Evolutionary conservation across 2,329 filamentous ascomycete species (phyloP).

Genomic region (Phialophora verrucosa): DNA sequence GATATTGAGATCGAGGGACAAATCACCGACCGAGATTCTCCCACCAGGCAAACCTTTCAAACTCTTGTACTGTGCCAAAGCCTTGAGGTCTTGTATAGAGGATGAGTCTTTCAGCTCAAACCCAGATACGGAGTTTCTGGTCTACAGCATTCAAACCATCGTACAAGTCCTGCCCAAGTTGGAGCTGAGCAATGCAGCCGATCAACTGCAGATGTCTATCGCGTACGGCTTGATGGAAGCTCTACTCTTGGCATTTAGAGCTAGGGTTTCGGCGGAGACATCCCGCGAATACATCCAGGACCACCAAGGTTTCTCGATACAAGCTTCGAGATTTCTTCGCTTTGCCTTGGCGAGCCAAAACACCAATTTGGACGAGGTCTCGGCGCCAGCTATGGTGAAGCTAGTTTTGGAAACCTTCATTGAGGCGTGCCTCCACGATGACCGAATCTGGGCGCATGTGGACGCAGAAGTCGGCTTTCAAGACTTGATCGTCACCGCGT

Average conservation of each 20-base stretch:
- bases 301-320: conserved; percentile 29
- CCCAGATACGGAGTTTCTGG: conserved; percentile 47
- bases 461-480: conserved; percentile 24
- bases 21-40: conserved; percentile 68
- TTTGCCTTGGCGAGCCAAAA: conserved; percentile 23
- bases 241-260: conserved; percentile 61
- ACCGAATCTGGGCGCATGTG: conserved; percentile 51
- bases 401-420: conserved; percentile 53
- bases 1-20: conserved; percentile 61
- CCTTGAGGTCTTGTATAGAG: conserved; percentile 67
- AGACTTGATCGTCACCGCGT: conserved; percentile 28
- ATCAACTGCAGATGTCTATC: conserved; percentile 57
- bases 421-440: conserved; percentile 56
- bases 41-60: conserved; percentile 72
- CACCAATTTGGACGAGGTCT: conserved; percentile 20
- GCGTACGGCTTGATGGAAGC: conserved; percentile 63
- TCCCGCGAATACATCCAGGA: conserved; percentile 45
- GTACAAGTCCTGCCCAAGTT: conserved; percentile 66
- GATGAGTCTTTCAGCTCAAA: conserved; percentile 49
- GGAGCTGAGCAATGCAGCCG: conserved; percentile 56
- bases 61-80: conserved; percentile 73
- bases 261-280: conserved; percentile 47
- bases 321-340: conserved; percentile 33
- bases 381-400: conserved; percentile 29
- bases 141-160: conserved; percentile 59